Conservation (phyloP, 2,329 filamentous ascomycete species). For the Botryotinia globosa region DNA sequence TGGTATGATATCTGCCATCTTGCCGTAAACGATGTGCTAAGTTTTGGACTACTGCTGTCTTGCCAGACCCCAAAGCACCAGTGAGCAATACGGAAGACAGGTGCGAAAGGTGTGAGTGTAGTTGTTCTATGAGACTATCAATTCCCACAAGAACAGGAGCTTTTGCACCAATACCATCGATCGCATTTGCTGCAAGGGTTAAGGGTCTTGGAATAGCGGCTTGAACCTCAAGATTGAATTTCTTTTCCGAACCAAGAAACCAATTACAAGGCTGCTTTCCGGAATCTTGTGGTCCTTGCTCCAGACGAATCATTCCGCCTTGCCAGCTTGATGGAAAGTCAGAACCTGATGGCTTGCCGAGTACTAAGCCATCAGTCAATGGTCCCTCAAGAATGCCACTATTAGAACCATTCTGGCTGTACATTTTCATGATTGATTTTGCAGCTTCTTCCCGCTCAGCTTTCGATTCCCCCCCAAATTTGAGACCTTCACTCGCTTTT, state of each 20-base stretch:
- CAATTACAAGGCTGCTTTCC: conserved; percentile 57
- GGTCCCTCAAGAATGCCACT: conserved; percentile 76
- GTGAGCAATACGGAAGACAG: conserved; percentile 87
- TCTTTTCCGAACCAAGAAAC: conserved; percentile 75
- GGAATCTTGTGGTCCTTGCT: conserved; percentile 52
- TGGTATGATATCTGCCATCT: conserved; percentile 74
- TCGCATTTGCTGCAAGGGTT: conserved; percentile 44
- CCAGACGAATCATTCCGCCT: conserved; percentile 79
- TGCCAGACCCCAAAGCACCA: conserved; percentile 85
- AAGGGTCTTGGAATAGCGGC: conserved; percentile 65
- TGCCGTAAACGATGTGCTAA: conserved; percentile 70
- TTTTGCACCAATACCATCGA: conserved; percentile 47
- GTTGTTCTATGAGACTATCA: conserved; percentile 68
- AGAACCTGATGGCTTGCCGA: conserved; percentile 58
- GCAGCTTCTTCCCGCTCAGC: conserved; percentile 75
- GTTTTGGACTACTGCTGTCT: conserved; percentile 75
- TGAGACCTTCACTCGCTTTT: conserved; percentile 64
- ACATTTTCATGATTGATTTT: conserved; percentile 69
- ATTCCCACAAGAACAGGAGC: conserved; percentile 75
- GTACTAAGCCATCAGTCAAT: conserved; percentile 81
- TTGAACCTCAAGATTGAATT: conserved; percentile 72
- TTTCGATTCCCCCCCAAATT: conserved; percentile 84
- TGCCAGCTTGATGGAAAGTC: conserved; percentile 64
- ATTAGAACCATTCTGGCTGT: conserved; percentile 51
- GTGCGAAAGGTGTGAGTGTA: conserved; percentile 74